Conservation (phyloP, 306 rosid genomes). For the Quercus rubra region DNA sequence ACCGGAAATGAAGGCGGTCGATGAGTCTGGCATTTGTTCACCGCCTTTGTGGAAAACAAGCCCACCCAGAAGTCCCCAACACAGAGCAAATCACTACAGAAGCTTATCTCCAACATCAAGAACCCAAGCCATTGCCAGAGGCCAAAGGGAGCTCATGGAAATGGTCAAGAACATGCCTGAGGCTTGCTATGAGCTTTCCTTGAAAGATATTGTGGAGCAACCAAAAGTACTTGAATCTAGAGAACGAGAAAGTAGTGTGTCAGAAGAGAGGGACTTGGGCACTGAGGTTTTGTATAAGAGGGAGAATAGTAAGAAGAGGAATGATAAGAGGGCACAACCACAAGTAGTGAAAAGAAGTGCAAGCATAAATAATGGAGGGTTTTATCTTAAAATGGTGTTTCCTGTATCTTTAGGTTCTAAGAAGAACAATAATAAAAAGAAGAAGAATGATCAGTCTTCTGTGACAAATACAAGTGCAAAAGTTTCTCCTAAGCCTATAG, state of each 20-base stretch:
- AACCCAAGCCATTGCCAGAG: conserved; percentile 67
- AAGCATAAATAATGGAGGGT: conserved; percentile 54
- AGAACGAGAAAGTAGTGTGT: conserved; percentile 10
- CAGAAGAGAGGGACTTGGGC: conserved; percentile 11
- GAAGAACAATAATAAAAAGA: conserved; percentile 30
- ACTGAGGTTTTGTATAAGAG: conserved; percentile 15
- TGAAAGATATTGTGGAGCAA: conserved; percentile 80
- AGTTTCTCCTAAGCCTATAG: conserved; percentile 57
- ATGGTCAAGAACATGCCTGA: conserved; percentile 91
- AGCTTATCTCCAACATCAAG: conserved; percentile 64
- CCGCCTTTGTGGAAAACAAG: conserved; percentile 60
- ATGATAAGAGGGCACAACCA: conserved; percentile 9
- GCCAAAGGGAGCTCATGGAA: conserved; percentile 87
- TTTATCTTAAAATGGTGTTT: conserved; percentile 66
- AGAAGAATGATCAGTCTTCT: conserved; percentile 4
- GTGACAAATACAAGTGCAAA: conserved; percentile 32
- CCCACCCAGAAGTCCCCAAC: conserved; percentile 37
- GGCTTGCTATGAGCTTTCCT: conserved; percentile 74
- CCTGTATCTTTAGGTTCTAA: conserved; percentile 52
- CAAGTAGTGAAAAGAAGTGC: conserved; percentile 29
- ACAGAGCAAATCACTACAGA: conserved; percentile 26
- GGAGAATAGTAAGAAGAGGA: conserved; percentile 16
- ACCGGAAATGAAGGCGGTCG: not conserved
- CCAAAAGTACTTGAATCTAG: conserved; percentile 8
- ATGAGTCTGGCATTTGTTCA: conserved; percentile 49